phyloP scores from a whole-genome alignment of 169 alveolate genomes.

The Plasmodium gonderi region DNA sequence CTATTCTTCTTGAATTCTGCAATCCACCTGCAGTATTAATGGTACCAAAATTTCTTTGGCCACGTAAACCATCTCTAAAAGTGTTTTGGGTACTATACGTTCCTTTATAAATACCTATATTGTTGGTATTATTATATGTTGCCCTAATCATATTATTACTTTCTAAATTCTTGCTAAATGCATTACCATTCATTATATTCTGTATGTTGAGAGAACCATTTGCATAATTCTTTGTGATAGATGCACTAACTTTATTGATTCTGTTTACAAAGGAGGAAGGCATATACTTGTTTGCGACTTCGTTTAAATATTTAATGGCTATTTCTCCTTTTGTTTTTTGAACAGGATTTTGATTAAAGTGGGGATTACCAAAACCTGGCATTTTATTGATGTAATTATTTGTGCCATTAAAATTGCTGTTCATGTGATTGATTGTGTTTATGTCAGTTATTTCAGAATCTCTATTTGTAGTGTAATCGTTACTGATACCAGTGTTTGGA shows the following conservation, averaged over 20 bases:
- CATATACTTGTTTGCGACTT: slow-evolving; percentile 59
- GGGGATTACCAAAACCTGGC: slow-evolving; percentile 69
- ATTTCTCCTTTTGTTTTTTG: slow-evolving; percentile 72
- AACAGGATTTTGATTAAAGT: slow-evolving; percentile 50
- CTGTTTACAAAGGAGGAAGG: slow-evolving; percentile 66
- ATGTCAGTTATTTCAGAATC: too few species aligned
- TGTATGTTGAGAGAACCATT: slow-evolving; percentile 67
- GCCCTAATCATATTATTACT: neutral
- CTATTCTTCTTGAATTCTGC: neutral
- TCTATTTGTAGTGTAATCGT: too few species aligned
- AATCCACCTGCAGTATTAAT: neutral
- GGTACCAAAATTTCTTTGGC: neutral
- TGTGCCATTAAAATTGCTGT: neutral
- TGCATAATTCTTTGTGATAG: slow-evolving; percentile 51
- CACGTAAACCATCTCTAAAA: neutral
- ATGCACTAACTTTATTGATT: slow-evolving; percentile 64
- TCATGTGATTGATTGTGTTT: too few species aligned
- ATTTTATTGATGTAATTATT: slow-evolving; percentile 62
- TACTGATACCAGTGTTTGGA: neutral
- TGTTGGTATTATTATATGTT: too few species aligned
- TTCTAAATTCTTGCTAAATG: slow-evolving; percentile 22
- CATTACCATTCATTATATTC: slow-evolving; percentile 49
- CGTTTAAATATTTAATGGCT: slow-evolving; percentile 57
- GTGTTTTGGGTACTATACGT: neutral
- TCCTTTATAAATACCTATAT: neutral